Base-by-base conservation (phyloP, 345 rosid species). In the Arabis hirsuta region DNA sequence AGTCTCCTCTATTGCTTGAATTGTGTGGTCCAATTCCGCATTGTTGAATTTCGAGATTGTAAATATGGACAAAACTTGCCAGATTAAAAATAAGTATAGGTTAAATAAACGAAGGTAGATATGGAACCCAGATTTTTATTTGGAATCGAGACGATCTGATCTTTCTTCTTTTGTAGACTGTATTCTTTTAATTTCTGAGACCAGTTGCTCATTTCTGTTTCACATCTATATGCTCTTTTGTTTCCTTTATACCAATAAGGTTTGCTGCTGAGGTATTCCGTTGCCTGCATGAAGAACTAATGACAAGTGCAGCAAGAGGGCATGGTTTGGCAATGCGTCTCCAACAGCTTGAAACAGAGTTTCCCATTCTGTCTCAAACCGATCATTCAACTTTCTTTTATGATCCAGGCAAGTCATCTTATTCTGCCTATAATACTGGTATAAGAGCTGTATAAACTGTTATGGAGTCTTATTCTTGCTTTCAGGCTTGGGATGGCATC, bases 221-320 rank as follows among this genome's bases (percentile, higher is more conserved):
- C 10, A 29, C 36, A 32, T 32, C 1, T 32, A 32, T 32, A 32
- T 32, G 36, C 1, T 32, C 2, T 32, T 36, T 36, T 36, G 9
- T 36, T 9, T 36, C 41, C 3, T 36, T 36, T 0, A 36, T 58
- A 26, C 16, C 29, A 2, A 20, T 34, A 58, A 93, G 98, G 84
- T 91, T 94, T 80, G 98, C 97, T 74, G 96, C 96, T 53, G 98
- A 84, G 84, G 83, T 94, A 73, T 94, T 94, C 67, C 91, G 88
- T 62, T 86, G 85, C 70, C 76, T 94, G 78, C 96, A 94, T 63
- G 93, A 94, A 76, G 93, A 89, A 73, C 82, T 91, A 48, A 65
- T 85, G 88, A 77, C 80, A 44, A 94, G 89, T 26, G 83, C 96
- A 55, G 86, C 90, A 6, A 83, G 98, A 84, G 97, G 97, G 47